Percentiles rank a stretch among this genome's conserved stretches.
phyloP scores from a whole-genome alignment of 768 basidiomycete species.

The Mycena amicta region DNA sequence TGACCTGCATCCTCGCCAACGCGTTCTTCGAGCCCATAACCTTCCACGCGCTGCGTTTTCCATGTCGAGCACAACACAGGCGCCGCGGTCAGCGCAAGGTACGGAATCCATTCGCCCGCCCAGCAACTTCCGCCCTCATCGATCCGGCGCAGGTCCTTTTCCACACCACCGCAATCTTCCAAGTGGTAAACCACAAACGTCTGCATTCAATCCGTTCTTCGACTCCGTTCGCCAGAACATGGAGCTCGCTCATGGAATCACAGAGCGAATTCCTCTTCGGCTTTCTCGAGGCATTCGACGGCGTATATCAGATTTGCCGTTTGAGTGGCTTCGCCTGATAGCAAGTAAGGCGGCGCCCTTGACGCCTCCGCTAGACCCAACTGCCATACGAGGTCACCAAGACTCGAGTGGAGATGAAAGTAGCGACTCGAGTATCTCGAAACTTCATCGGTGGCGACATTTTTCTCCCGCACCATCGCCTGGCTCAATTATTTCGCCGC shows the following conservation, averaged over 20 bases:
- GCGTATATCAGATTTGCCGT: constrained; percentile 76
- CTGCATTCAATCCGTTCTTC: constrained; percentile 87
- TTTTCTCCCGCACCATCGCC: constrained; percentile 20
- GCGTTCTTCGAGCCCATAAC: constrained; percentile 54
- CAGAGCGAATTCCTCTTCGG: constrained; percentile 80
- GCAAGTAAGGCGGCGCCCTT: constrained; percentile 49
- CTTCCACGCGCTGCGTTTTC: constrained; percentile 70
- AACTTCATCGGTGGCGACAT: constrained; percentile 9
- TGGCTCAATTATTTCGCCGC: constrained; percentile 3
- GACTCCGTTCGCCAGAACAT: constrained; percentile 89
- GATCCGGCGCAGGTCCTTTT: constrained; percentile 25
- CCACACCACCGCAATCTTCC: neutral
- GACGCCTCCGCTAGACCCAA: constrained; percentile 9
- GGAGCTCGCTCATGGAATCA: constrained; percentile 75
- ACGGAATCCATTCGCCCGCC: constrained; percentile 19
- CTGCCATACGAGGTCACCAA: constrained; percentile 4
- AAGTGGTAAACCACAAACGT: constrained; percentile 7
- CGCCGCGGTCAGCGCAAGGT: constrained; percentile 26
- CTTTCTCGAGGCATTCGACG: constrained; percentile 50
- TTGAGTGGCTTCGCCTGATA: constrained; percentile 76
- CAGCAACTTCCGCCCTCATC: constrained; percentile 1
- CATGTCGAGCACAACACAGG: constrained; percentile 43
- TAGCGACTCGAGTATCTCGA: constrained; percentile 16
- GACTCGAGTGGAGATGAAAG: constrained; percentile 41
- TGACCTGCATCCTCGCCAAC: constrained; percentile 19